phyloP scores from a whole-genome alignment of 2,329 filamentous ascomycete genomes.

The Penicillium sp. region DNA sequence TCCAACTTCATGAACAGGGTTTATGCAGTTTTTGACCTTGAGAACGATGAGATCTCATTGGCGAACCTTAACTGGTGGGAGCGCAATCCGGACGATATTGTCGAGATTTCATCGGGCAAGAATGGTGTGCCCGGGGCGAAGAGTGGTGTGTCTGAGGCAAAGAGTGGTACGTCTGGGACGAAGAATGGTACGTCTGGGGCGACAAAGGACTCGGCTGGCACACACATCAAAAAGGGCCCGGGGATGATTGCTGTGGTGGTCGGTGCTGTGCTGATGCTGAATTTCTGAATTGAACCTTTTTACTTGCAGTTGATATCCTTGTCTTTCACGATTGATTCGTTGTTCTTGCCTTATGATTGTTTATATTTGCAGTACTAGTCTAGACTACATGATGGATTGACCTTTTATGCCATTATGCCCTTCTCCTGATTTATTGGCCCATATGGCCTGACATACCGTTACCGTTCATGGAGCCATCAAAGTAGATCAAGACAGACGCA shows the following conservation, averaged over 20 bases:
- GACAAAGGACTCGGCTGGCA: neutral
- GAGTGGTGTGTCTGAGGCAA: too few relatives aligned
- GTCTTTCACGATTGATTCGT: neutral
- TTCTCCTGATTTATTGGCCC: too few relatives aligned
- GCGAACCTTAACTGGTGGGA: neutral
- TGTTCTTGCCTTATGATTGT: too few relatives aligned
- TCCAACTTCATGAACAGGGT: neutral
- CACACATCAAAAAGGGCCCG: neutral
- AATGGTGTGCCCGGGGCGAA: neutral
- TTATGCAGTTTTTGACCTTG: constrained; percentile 14
- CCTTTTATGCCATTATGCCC: too few relatives aligned
- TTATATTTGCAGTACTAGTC: too few relatives aligned
- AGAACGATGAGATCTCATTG: constrained; percentile 10
- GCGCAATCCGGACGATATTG: constrained; percentile 1
- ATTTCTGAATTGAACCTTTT: neutral
- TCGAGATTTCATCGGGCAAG: constrained; percentile 46
- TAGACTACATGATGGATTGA: too few relatives aligned
- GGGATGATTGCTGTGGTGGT: neutral
- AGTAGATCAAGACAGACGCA: too few relatives aligned
- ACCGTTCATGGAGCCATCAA: too few relatives aligned
- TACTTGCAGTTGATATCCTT: neutral
- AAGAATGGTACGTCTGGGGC: neutral
- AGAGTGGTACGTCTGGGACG: too few relatives aligned
- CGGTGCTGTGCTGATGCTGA: neutral
- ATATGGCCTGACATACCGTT: too few relatives aligned